Evolutionary conservation across 1,139 yeast species (phyloP).

Genomic region (Pichia sp.): DNA sequence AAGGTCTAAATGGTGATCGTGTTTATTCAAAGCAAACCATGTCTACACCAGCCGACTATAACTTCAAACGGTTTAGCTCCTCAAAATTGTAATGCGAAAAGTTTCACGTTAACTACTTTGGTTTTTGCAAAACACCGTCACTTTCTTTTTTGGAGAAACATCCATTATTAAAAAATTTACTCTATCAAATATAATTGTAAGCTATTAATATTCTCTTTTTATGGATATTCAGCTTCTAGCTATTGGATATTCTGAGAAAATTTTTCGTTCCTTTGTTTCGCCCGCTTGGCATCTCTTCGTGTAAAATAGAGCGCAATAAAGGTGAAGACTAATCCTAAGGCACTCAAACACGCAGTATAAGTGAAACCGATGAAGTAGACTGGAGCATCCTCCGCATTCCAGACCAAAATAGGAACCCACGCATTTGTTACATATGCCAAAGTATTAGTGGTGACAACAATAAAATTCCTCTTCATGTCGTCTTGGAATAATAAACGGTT

Average conservation of each 20-base stretch:
- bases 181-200: too few relatives aligned
- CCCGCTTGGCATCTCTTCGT: constrained; percentile 31
- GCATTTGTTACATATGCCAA: constrained; percentile 52
- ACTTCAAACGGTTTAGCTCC: constrained; percentile 6
- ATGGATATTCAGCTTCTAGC: too few relatives aligned
- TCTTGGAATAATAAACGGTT: constrained; percentile 43
- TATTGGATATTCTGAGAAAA: constrained; percentile 1
- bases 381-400: constrained; percentile 50
- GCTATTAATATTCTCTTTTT: too few relatives aligned
- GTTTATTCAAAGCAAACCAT: constrained; percentile 24
- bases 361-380: constrained; percentile 45
- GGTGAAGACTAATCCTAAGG: constrained; percentile 41
- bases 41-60: constrained; percentile 19
- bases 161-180: too few relatives aligned
- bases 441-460: constrained; percentile 48
- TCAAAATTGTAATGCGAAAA: neutral
- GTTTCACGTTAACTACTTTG: too few relatives aligned
- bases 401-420: constrained; percentile 43
- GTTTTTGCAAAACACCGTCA: too few relatives aligned
- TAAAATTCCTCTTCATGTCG: constrained; percentile 48
- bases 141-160: too few relatives aligned
- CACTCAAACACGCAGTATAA: constrained; percentile 43
- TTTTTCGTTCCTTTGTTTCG: constrained; percentile 17
- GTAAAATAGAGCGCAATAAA: constrained; percentile 33
- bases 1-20: constrained; percentile 24